A percentile compares a stretch with the other conserved stretches of the same genome.
phyloP scores from a whole-genome alignment of 192 early-diverging fungal species.

The Podila clonocystis region DNA sequence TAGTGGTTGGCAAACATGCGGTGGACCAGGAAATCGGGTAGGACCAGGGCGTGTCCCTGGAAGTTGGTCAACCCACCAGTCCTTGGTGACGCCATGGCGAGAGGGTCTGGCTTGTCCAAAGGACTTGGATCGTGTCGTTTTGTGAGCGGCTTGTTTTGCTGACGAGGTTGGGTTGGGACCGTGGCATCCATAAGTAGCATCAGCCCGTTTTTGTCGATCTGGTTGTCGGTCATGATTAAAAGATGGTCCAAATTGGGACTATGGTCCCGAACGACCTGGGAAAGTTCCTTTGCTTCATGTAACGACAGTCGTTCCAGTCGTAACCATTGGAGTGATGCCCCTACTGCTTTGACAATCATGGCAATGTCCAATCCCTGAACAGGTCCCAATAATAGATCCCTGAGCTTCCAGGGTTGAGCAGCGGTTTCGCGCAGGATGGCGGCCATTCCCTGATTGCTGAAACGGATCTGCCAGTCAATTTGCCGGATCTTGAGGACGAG shows the following conservation, averaged over 20 bases:
- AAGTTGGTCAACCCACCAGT: background rate
- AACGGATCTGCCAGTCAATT: background rate
- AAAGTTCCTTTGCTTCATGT: background rate
- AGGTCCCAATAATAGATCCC: background rate
- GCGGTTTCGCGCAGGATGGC: background rate
- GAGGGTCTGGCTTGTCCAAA: too few relatives aligned
- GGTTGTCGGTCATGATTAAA: slow-evolving; percentile 1
- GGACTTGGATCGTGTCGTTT: background rate
- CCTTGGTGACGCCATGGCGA: too few relatives aligned
- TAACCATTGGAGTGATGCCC: background rate
- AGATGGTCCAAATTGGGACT: background rate
- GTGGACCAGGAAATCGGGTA: background rate
- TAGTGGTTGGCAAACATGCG: background rate
- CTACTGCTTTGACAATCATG: background rate
- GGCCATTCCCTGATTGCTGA: background rate
- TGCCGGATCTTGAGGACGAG: slow-evolving; percentile 3
- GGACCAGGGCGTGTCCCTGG: background rate
- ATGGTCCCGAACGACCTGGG: background rate
- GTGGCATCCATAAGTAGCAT: background rate
- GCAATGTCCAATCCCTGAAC: background rate
- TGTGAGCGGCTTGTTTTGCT: background rate
- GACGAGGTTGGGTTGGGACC: background rate
- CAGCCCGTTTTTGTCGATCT: background rate
- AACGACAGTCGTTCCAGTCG: background rate
- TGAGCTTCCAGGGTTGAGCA: background rate